Evolutionary conservation across 352 stramenopile genomes (phyloP).

Genomic region (Globisporangium middletonii): DNA sequence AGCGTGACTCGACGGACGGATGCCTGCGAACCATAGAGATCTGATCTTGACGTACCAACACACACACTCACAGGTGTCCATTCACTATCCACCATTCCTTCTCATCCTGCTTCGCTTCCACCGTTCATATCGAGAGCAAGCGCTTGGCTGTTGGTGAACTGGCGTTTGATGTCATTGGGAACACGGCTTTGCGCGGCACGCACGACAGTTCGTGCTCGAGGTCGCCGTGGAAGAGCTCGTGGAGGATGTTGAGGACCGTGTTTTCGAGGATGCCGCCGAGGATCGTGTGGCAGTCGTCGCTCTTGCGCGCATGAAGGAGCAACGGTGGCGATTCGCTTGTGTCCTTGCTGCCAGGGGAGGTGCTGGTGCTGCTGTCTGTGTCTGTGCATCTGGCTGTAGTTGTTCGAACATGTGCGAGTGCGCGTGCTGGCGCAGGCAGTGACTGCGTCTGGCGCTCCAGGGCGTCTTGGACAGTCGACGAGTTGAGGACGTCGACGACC

Average conservation of each 20-base stretch:
- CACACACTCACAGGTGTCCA: too few relatives aligned
- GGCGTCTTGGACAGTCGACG: slow-evolving; percentile 35
- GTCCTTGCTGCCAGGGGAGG: too few relatives aligned
- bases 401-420: slow-evolving; percentile 14
- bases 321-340: slow-evolving; percentile 1
- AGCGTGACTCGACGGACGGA: too few relatives aligned
- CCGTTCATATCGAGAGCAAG: slow-evolving; percentile 1
- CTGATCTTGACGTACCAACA: too few relatives aligned
- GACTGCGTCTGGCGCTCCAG: slow-evolving; percentile 33
- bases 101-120: too few relatives aligned
- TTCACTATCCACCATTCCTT: too few relatives aligned
- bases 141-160: slow-evolving; percentile 14
- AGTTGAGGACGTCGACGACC: slow-evolving; percentile 51
- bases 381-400: slow-evolving; percentile 5
- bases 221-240: slow-evolving; percentile 79
- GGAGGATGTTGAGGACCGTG: slow-evolving; percentile 73
- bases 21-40: too few relatives aligned
- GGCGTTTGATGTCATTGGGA: slow-evolving; percentile 18
- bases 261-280: slow-evolving; percentile 63
- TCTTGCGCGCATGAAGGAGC: slow-evolving; percentile 26
- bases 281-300: slow-evolving; percentile 65
- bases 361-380: slow-evolving; percentile 3
- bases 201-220: slow-evolving; percentile 62
- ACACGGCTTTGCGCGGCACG: slow-evolving; percentile 52
- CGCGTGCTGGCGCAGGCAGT: slow-evolving; percentile 20